phyloP scores from a whole-genome alignment of 805 yeast species.

The Isabelozyma pseudorhagii region DNA sequence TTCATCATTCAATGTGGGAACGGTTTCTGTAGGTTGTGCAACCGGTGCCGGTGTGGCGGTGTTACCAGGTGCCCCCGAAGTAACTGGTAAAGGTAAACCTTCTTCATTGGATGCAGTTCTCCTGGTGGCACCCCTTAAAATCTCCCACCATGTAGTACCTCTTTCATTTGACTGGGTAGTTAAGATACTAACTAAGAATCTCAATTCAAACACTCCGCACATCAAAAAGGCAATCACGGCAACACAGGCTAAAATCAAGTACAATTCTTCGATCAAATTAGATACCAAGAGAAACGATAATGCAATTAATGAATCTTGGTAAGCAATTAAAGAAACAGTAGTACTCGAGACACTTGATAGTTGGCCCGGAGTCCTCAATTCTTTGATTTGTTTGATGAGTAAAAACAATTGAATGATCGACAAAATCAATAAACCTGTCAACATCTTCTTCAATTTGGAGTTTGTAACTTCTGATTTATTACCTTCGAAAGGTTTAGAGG shows the following conservation, averaged over 20 bases:
- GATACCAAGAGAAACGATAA: conserved; percentile 60
- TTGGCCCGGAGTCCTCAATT: conserved; percentile 75
- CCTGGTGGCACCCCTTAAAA: conserved; percentile 58
- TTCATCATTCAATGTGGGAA: conserved; percentile 13
- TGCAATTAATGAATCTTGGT: conserved; percentile 71
- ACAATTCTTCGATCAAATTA: conserved; percentile 51
- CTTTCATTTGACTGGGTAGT: conserved; percentile 72
- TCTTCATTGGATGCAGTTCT: conserved; percentile 24
- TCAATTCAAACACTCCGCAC: conserved; percentile 71
- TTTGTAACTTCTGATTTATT: conserved; percentile 50
- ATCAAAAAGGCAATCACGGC: conserved; percentile 68
- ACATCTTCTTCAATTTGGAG: conserved; percentile 33
- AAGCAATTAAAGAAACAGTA: conserved; percentile 57
- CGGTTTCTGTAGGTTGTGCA: conserved; percentile 6
- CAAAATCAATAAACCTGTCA: conserved; percentile 45
- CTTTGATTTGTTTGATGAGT: conserved; percentile 66
- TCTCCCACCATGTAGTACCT: conserved; percentile 61
- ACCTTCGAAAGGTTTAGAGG: conserved; percentile 40
- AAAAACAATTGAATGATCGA: conserved; percentile 50
- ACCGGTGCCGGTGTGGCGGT: conserved; percentile 6
- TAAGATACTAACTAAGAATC: conserved; percentile 65
- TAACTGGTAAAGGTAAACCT: conserved; percentile 12
- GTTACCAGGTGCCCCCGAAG: conserved; percentile 10
- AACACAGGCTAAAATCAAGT: conserved; percentile 64
- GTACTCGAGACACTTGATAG: conserved; percentile 60